A percentile compares a stretch with the other conserved stretches of the same genome.
phyloP scores from a whole-genome alignment of 163 green algal species.

The Chlorella variabilis region DNA sequence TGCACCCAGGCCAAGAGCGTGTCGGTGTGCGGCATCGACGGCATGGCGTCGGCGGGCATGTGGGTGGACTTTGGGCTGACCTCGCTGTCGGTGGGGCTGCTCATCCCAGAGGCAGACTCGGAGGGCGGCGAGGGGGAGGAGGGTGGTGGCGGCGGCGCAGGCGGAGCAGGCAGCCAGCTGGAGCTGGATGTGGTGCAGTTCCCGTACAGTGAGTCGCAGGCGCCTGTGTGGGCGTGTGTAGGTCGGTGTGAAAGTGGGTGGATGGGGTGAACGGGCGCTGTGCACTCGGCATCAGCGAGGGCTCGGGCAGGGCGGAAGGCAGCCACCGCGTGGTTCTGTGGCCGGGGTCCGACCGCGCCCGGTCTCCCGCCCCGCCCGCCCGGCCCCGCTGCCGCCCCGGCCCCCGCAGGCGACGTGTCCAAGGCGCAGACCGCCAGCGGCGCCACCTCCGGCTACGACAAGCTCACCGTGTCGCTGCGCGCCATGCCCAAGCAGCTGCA shows the following conservation, averaged over 20 bases:
- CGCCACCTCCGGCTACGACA: background rate
- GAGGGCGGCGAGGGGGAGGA: too few species aligned
- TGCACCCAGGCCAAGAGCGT: conserved; percentile 9
- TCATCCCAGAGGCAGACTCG: conserved; percentile 4
- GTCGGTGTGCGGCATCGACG: conserved; percentile 13
- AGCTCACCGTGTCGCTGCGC: background rate
- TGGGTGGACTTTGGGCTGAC: conserved; percentile 39
- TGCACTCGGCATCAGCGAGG: too few species aligned
- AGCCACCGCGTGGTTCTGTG: too few species aligned
- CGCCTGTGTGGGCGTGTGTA: background rate
- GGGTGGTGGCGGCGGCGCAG: background rate
- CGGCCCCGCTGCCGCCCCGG: too few species aligned
- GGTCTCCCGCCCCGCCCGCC: too few species aligned
- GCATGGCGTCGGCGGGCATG: conserved; percentile 24
- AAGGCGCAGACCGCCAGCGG: background rate
- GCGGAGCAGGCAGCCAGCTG: background rate
- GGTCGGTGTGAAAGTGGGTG: too few species aligned
- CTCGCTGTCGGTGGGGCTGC: background rate
- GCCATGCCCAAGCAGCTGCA: conserved; percentile 3
- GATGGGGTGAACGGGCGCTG: too few species aligned
- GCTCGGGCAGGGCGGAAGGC: too few species aligned
- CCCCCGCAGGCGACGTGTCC: background rate
- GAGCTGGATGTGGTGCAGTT: conserved; percentile 22
- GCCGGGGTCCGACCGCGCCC: too few species aligned
- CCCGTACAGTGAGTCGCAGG: conserved; percentile 18